Evolutionary conservation across 2,329 filamentous ascomycete species (phyloP).

Genomic region (Aspergillus flavus): DNA sequence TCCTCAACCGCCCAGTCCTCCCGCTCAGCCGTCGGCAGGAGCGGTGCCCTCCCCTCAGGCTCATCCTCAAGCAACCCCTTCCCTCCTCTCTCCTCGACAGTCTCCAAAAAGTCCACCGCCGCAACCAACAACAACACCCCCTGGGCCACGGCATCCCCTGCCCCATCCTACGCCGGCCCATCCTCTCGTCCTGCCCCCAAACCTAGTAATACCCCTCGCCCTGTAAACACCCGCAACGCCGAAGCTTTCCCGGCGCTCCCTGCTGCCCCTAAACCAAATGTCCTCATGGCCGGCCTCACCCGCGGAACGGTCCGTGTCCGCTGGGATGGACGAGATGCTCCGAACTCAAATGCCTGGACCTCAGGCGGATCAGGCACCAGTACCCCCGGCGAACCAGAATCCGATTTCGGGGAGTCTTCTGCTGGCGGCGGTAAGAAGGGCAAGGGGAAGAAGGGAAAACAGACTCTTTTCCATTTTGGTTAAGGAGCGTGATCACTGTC

Average conservation of each 20-base stretch:
- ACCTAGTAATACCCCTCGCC: slow-evolving; percentile 24
- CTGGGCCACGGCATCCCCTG: slow-evolving; percentile 29
- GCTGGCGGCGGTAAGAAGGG: slow-evolving; percentile 36
- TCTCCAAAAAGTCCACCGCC: slow-evolving; percentile 15
- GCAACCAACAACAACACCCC: slow-evolving; percentile 18
- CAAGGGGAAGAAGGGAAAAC: slow-evolving; percentile 46
- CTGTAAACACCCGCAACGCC: slow-evolving; percentile 28
- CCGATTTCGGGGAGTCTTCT: slow-evolving; percentile 23
- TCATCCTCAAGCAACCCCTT: slow-evolving; percentile 48
- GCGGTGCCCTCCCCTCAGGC: slow-evolving; percentile 50
- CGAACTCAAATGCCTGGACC: slow-evolving; percentile 42
- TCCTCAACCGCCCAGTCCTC: slow-evolving; percentile 70
- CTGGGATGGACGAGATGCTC: slow-evolving; percentile 45
- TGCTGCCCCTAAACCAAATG: slow-evolving; percentile 69
- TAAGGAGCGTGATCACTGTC: slow-evolving; percentile 16
- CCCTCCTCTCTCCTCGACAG: slow-evolving; percentile 44
- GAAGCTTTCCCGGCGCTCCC: slow-evolving; percentile 85
- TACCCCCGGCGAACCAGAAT: slow-evolving; percentile 23
- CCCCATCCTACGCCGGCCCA: slow-evolving; percentile 24
- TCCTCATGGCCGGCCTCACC: slow-evolving; percentile 53
- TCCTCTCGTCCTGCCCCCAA: slow-evolving; percentile 29
- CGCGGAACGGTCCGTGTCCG: slow-evolving; percentile 49
- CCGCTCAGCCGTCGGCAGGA: slow-evolving; percentile 63
- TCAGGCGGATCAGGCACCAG: slow-evolving; percentile 28
- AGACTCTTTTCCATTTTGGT: slow-evolving; percentile 44